Evolutionary conservation across 2,329 filamentous ascomycete genomes (phyloP), one percentile per base, ranked within the genome.

Genomic region (Colletotrichum musae): DNA sequence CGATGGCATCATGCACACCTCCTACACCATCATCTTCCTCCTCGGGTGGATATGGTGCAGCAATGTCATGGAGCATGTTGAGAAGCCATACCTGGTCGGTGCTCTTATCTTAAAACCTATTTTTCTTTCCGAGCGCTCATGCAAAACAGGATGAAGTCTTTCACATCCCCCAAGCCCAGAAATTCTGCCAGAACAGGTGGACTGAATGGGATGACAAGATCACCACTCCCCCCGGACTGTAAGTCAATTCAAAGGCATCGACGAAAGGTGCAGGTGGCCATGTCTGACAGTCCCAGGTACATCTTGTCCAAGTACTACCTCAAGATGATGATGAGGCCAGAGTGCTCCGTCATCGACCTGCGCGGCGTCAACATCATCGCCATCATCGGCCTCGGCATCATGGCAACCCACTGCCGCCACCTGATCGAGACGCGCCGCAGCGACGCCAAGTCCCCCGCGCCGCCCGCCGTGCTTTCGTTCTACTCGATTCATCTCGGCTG

Each of bases 141-240:
- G 24, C 4, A 13, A 16, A 7, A 0, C 5, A 95, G 93, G 94
- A 97, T 78, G 94, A 97, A 77, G 84, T 94, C 36, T 97, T 96
- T 72, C 94, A 99, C 78, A 91, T 98, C 24, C 93, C 94, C 0
- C 96, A 99, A 81, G 94, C 94, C 0, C 94, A 97, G 75, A 89
- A 88, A 36, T 99, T 97, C 79, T 98, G 95, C 79, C 79, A 87
- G 48, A 91, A 92, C 12, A 87, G 87, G 62, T 97, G 92, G 82
- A 78, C 80, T 13, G 86, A 93, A 64, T 99, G 96, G 96, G 95
- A 99, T 80, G 92, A 95, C 69, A 99, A 98, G 79, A 96, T 99
- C 77, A 99, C 96, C 0, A 99, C 96, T 1, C 96, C 96, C 0
- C 95, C 96, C 0, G 96, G 95, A 41, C 83, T 99, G 83, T 94